Conservation (phyloP, 768 basidiomycete genomes). For the Vararia minispora region DNA sequence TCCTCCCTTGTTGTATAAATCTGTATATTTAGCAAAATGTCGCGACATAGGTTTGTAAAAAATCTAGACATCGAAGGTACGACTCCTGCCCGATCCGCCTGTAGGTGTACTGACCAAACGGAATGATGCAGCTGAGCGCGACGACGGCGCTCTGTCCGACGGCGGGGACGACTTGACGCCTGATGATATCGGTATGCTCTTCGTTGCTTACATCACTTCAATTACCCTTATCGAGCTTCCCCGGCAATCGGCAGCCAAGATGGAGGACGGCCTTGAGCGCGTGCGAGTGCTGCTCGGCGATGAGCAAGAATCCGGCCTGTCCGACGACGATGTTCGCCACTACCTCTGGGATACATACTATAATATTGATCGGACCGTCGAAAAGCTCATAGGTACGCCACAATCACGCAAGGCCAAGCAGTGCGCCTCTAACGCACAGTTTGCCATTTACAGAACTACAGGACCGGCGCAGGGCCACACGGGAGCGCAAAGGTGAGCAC, state of each 20-base stretch:
- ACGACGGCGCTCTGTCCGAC: constrained; percentile 71
- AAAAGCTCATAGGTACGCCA: constrained; percentile 61
- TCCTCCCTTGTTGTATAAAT: constrained; percentile 10
- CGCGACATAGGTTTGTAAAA: constrained; percentile 81
- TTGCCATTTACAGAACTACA: constrained; percentile 47
- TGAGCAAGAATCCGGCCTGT: constrained; percentile 51
- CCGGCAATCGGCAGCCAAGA: constrained; percentile 34
- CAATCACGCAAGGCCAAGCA: background rate
- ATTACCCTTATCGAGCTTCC: background rate
- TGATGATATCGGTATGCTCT: constrained; percentile 72
- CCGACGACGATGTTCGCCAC: constrained; percentile 68
- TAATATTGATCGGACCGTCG: constrained; percentile 64
- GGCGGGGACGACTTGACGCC: constrained; percentile 73
- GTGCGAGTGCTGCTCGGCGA: constrained; percentile 60
- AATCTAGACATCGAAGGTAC: constrained; percentile 74
- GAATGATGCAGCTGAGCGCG: constrained; percentile 60
- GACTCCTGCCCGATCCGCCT: constrained; percentile 3
- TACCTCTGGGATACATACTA: constrained; percentile 84
- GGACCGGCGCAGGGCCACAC: constrained; percentile 46
- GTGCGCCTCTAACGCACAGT: too few species aligned
- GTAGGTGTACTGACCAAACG: constrained; percentile 2
- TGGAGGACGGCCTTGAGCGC: constrained; percentile 60
- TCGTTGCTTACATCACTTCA: constrained; percentile 4
- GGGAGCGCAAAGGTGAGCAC: constrained; percentile 80
- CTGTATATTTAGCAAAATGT: constrained; percentile 42